Evolutionary conservation across 176 grass and related monocot species (phyloP), one percentile per base, ranked within the genome.

Genomic region (Musa schizocarpa): DNA sequence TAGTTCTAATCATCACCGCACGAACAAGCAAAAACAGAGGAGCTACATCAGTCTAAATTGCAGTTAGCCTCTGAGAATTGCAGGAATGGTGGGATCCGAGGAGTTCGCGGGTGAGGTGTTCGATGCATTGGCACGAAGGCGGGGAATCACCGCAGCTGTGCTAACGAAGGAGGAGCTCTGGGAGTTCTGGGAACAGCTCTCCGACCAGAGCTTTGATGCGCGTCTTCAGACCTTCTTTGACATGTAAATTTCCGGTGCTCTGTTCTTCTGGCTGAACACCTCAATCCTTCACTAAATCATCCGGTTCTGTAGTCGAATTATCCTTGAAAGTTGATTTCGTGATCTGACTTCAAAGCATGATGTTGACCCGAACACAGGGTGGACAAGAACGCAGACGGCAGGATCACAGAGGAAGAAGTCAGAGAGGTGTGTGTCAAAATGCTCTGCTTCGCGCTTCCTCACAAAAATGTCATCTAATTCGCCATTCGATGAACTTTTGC

Each of bases 171-270:
- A 84, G 43, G 86, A 99, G 68, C 12, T 92, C 29, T 53, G 69
- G 0, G 88, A 99, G 73, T 99, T 94, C 85, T 99, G 90, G 90
- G 86, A 99, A 80, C 95, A 94, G 80, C 90, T 99, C 3, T 89
- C 87, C 1, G 90, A 94, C 50, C 81, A 82, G 12, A 87, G 95
- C n/a, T 99, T 99, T 2, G 95, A 99, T 62, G 82, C 90, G 72
- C 86, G 89, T 55, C 78, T 94, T 1, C 88, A 82, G 61, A 99
- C 95, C 2, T 99, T 99, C 86, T 94, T 99, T 51, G 95, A 99
- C 84, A 94, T 99, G 90, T 99, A 98, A 14, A 78, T 23, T 74
- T 54, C 63, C 52, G 14, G 19, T 8, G 13, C 26, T 52, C 10
- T 22, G 1, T 51, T 1, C 2, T 22, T 62, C 57, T 62, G 14